These are phyloP conservation scores for Groenewaldozyma sp. DNA, from an alignment of 1,139 yeast species.

Conservation along the genomic window DNA sequence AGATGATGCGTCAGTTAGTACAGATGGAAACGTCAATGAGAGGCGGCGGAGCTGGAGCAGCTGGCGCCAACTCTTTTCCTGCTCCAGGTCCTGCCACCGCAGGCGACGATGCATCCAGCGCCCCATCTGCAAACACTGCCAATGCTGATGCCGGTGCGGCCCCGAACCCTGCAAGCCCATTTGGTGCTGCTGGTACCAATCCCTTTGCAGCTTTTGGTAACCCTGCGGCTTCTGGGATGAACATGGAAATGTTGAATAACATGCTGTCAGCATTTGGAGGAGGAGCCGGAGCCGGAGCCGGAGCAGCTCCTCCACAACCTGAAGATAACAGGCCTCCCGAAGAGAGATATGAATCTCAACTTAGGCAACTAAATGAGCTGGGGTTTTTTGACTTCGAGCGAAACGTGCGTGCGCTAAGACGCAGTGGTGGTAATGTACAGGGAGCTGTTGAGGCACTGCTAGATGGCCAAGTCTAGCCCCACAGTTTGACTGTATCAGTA, in stretches of 20 bases:
- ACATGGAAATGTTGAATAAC: conserved; percentile 15
- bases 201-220: conserved; percentile 9
- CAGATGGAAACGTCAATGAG: conserved; percentile 39
- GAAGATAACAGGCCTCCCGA: conserved; percentile 89
- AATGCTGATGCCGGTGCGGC: conserved; percentile 15
- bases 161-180: conserved; percentile 19
- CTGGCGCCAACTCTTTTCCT: conserved; percentile 35
- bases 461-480: conserved; percentile 40
- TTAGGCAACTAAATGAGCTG: conserved; percentile 91
- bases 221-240: conserved; percentile 9
- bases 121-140: conserved; percentile 12
- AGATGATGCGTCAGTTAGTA: conserved; percentile 64
- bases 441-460: conserved; percentile 90
- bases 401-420: conserved; percentile 82
- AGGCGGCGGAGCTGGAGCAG: conserved; percentile 15
- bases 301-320: conserved; percentile 28
- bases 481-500: no score
- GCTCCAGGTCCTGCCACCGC: conserved; percentile 38
- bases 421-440: conserved; percentile 95
- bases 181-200: conserved; percentile 10
- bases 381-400: conserved; percentile 92
- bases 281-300: conserved; percentile 9
- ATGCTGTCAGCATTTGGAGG: conserved; percentile 17
- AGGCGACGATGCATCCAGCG: conserved; percentile 13
- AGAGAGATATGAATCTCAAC: conserved; percentile 82